Conservation (phyloP, 2,329 filamentous ascomycete species). For the Teratosphaeria epicoccoides region DNA sequence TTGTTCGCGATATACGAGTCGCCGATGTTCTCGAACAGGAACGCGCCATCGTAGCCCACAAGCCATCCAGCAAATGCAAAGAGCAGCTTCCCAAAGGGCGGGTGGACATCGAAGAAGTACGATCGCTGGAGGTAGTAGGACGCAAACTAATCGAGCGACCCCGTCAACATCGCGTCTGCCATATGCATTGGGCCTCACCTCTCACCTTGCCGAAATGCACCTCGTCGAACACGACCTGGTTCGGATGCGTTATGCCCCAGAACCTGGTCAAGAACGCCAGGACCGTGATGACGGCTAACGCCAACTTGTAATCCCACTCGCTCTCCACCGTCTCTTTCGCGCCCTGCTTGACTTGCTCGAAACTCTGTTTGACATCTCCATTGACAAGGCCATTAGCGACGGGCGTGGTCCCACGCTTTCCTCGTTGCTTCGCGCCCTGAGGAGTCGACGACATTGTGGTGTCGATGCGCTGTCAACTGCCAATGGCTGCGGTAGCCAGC, state of each 20-base stretch:
- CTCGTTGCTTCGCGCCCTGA: slow-evolving; percentile 11
- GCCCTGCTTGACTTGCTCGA: slow-evolving; percentile 27
- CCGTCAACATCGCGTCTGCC: not conserved
- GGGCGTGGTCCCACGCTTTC: slow-evolving; percentile 11
- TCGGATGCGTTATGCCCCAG: slow-evolving; percentile 89
- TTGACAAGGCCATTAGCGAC: slow-evolving; percentile 7
- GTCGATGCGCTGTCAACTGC: not conserved
- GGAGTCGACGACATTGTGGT: slow-evolving; percentile 2
- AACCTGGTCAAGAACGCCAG: slow-evolving; percentile 87
- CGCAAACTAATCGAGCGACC: slow-evolving; percentile 31
- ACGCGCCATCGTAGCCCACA: slow-evolving; percentile 91
- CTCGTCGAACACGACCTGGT: slow-evolving; percentile 97
- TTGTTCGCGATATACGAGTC: slow-evolving; percentile 97
- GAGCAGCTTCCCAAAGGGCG: slow-evolving; percentile 93
- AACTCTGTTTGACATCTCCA: slow-evolving; percentile 29
- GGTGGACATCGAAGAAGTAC: slow-evolving; percentile 99
- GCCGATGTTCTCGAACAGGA: slow-evolving; percentile 98
- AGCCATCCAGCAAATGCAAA: slow-evolving; percentile 97
- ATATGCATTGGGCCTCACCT: slow-evolving; percentile 2
- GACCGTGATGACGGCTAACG: slow-evolving; percentile 63
- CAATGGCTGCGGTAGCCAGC: slow-evolving; percentile 1
- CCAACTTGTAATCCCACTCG: slow-evolving; percentile 77
- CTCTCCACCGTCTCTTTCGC: slow-evolving; percentile 19
- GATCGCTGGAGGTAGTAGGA: slow-evolving; percentile 84
- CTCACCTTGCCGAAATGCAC: slow-evolving; percentile 98